Base-by-base conservation (phyloP, 257 asterid genomes). In the Nicotiana noctiflora region DNA sequence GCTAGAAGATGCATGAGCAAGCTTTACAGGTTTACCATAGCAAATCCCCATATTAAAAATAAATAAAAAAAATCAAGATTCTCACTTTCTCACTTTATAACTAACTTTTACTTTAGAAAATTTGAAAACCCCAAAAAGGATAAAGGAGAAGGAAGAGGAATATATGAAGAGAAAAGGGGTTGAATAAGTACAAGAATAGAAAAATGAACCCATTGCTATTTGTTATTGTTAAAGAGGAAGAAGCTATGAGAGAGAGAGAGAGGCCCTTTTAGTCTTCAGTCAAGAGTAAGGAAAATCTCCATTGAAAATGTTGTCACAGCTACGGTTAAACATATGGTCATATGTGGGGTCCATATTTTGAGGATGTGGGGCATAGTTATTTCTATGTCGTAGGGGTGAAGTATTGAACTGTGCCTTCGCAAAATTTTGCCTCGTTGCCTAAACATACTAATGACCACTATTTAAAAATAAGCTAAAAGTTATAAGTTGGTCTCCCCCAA, bases 1-100 rank as follows among this genome's bases (percentile, higher is more conserved):
- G 53, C 91, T 92, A 79, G 98, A 93, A 86, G 98, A 91, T 81
- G 96, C 97, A 90, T 90, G 96, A 51, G 97, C 92, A 77, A 92
- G 90, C 86, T 91, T 95, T 57, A 92, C 83, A 84, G 97, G 83
- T 76, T 84, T 93, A 21, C 92, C 97, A 17, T 84, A 79, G 85
- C 98, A 95, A 83, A 91, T 64, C 75, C 98, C 97, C 98, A 93
- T 93, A 8, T 21, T 57, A 27, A 31, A 74, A 62, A n/a, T n/a
- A n/a, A n/a, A n/a, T n/a, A n/a, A 56, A 0, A n/a, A 6, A 51
- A 18, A 27, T 57, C 51, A 52, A 49, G 49, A 13, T 31, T 31
- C 32, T 31, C 32, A 29, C 32, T 29, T 40, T 51, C 59, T 67
- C 10, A 49, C 57, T 77, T 52, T 52, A 13, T 13, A 13, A 31